Base-by-base conservation (phyloP, 1,139 yeast genomes). In the Saccharomyces hybrid region DNA sequence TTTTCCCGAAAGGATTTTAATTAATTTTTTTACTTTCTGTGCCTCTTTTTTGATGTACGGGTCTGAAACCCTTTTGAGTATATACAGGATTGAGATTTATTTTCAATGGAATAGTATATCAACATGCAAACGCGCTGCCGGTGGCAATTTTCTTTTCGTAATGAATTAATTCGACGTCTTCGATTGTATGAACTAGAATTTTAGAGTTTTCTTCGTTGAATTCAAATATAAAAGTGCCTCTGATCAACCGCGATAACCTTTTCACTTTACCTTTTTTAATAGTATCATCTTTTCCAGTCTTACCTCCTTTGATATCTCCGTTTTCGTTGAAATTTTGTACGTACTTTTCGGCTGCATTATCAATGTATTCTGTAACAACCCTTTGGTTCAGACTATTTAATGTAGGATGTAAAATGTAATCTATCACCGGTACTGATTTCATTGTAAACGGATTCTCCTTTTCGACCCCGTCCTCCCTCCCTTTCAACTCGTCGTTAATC, bases 151-250 rank as follows among this genome's bases (percentile, higher is more conserved):
- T 61, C 32, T 68, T 70, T 34, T 70, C 69, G 50, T 68, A 67
- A 54, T 83, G 86, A 51, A 84, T 72, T 57, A 87, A 78, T 63
- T 87, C 88, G 55, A 89, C 78, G 64, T 87, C 82, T 60, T 88
- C 95, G 48, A 89, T 78, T 1, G 90, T 84, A 66, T 88, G 93
- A n/a, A 83, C 88, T 31, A 76, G 55, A 26, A 89, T 80, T 57
- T 75, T 67, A 53, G 80, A 78, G 68, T 87, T 84, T 32, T 76
- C 75, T 13, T 75, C 75, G 64, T 78, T 81, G 57, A 89, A 75
- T 62, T 87, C 95, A 67, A 88, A 88, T 34, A 88, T 80, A 67
- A 89, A 88, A 6, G 86, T 73, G 0, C 97, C 97, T 52, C 58
- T 59, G 2, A 69, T 48, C 9, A 64, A 54, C 47, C 86, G 65